Percentiles rank a stretch among this genome's conserved stretches.
Conservation (phyloP, 805 yeast species). For the Lipomyces yamanashiensis region DNA sequence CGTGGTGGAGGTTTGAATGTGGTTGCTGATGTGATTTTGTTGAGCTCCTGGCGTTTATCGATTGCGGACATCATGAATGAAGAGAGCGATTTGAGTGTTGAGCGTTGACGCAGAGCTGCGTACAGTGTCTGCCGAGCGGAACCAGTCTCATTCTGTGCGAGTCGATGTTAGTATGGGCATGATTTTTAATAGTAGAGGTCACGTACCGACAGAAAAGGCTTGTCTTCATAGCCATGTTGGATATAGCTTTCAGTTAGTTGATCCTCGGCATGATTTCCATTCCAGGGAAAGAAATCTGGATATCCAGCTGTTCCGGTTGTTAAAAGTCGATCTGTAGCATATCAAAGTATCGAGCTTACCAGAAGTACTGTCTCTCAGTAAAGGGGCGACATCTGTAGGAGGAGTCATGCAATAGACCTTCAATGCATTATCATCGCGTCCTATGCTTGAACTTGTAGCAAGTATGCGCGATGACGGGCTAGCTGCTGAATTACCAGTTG, state of each 20-base stretch:
- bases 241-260: conserved; percentile 58
- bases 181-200: not conserved
- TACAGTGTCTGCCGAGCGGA: conserved; percentile 66
- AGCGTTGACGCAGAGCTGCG: conserved; percentile 47
- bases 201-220: conserved; percentile 38
- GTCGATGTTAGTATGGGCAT: not conserved
- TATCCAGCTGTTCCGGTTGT: conserved; percentile 42
- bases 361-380: conserved; percentile 23
- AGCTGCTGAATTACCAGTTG: conserved; percentile 21
- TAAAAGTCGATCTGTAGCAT: not conserved
- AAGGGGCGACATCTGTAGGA: conserved; percentile 26
- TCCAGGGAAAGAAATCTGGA: conserved; percentile 80
- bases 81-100: conserved; percentile 56
- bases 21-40: conserved; percentile 54
- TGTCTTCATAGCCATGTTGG: conserved; percentile 72
- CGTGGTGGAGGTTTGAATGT: conserved; percentile 82
- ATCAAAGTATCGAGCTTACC: conserved; percentile 4
- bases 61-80: conserved; percentile 55
- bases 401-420: conserved; percentile 32
- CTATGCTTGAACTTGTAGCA: conserved; percentile 1
- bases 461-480: conserved; percentile 20
- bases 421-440: conserved; percentile 29
- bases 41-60: conserved; percentile 52
- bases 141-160: conserved; percentile 61
- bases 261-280: conserved; percentile 60